Percentiles rank a stretch among this genome's conserved stretches.
These are phyloP conservation scores for Talaromyces liani DNA, from an alignment of 495 filamentous ascomycete species.

Conservation along the genomic window DNA sequence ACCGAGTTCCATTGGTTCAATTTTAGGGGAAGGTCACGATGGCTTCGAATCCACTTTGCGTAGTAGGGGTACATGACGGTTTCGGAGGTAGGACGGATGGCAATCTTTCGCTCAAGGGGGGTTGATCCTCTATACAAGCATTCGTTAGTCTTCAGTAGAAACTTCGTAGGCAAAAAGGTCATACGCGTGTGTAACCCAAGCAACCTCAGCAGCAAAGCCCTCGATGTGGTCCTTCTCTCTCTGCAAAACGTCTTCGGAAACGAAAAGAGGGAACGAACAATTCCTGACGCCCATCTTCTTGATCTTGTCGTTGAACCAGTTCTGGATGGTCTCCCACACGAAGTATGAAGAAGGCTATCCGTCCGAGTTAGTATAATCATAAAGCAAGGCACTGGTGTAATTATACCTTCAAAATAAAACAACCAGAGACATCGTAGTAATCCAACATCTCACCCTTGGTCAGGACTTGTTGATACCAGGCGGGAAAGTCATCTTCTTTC, in stretches of 20 bases:
- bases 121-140: constrained; percentile 59
- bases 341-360: constrained; percentile 63
- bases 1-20: constrained; percentile 99
- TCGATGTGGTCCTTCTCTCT: constrained; percentile 96
- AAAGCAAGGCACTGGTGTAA: constrained; percentile 6
- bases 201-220: constrained; percentile 94
- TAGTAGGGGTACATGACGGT: constrained; percentile 96
- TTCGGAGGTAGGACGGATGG: constrained; percentile 92
- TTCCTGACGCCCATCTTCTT: constrained; percentile 88
- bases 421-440: constrained; percentile 90
- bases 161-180: constrained; percentile 15
- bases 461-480: constrained; percentile 94
- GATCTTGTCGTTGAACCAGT: constrained; percentile 82
- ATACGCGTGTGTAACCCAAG: constrained; percentile 96
- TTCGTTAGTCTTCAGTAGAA: constrained; percentile 13
- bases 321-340: constrained; percentile 88
- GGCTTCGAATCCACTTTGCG: constrained; percentile 89
- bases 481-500: constrained; percentile 81
- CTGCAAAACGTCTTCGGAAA: constrained; percentile 82
- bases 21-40: constrained; percentile 85
- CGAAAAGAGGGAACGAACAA: constrained; percentile 92
- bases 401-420: constrained; percentile 78
- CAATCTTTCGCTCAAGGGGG: constrained; percentile 88
- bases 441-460: constrained; percentile 93
- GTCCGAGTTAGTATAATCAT: neutral